Evolutionary conservation across 1,139 yeast genomes (phyloP), one percentile per base, ranked within the genome.

Genomic region (Blastobotrys persicus): DNA sequence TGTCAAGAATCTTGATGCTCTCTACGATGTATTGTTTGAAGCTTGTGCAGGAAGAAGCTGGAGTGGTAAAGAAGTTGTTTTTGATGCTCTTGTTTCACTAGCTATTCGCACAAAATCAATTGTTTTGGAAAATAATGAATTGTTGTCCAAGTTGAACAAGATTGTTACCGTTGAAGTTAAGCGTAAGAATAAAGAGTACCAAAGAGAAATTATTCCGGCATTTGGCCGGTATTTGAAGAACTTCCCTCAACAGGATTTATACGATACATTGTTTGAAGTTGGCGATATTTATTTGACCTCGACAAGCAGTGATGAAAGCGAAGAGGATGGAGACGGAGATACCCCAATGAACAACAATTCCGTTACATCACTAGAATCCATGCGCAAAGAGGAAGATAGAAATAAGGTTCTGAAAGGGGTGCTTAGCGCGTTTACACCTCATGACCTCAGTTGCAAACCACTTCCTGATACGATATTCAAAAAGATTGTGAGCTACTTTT

Each of bases 31-130:
- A 4, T 71, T 89, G 47, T 62, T 87, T 18, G 78, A 76, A 40
- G 81, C 95, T 0, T 75, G 84, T 52, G 73, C 76, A 49, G 97
- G 97, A 0, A 79, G 92, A 53, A 79, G 94, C 7, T 92, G 96
- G 95, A 77, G 77, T 16, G 98, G 98, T 6, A 92, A 92, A 62
- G 96, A 88, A 56, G 67, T 74, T 38, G 77, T 92, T 2, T 71
- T 88, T 28, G 81, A 79, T 39, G 88, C 96, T 0, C 68, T 91
- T 45, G 85, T 88, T 1, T 71, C 80, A 1, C 72, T 86, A 35
- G 65, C 83, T 0, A 63, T 72, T 12, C 79, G 79, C 55, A 74
- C 79, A 11, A 68, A 72, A 44, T 58, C 55, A 3, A 54, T 74
- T 44, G 18, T 55, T 2, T 23, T 17, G 6, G 37, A 42, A 4